Evolutionary conservation across 2,329 filamentous ascomycete species (phyloP), one percentile per base, ranked within the genome.

Genomic region (Leptographium galeiforme): DNA sequence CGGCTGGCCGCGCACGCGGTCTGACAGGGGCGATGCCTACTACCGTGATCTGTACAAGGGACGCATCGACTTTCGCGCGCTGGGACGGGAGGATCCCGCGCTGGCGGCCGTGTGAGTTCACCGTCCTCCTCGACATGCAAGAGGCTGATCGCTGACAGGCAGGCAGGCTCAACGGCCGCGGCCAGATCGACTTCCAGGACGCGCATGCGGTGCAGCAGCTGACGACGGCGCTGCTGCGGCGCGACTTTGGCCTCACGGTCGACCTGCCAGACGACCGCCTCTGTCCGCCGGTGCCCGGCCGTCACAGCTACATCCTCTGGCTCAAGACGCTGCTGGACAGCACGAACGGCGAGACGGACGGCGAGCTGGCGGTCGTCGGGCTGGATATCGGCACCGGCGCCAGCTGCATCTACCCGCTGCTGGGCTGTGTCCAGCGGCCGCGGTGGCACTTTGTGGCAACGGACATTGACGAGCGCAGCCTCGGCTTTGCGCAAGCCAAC

Each of bases 221-320:
- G 49, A 94, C 90, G 12, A 89, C 85, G 63, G 83, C 84, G 18
- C 74, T 96, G 2, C 73, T 97, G 18, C 79, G 78, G 55, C 68
- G 77, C 14, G 84, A 96, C 66, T 97, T 96, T 66, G 76, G 74
- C 13, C 68, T 97, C 10, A 63, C 72, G 1, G 70, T 96, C 14
- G 73, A 84, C 7, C 72, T 97, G 1, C 89, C 89, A 0, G 69
- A 77, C 32, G 82, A 95, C 65, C 76, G 91, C 25, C 73, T 98
- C 1, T 97, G 91, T 63, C 93, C 91, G 13, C 88, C 90, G 1
- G 86, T 95, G 64, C 75, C 77, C 0, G 79, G 79, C 56, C 81
- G 89, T 50, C 84, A 94, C 66, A 93, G 91, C 63, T 98, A 98
- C 65, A 80, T 97, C 19, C 71, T 90, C 10, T 97, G 90, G 89